phyloP scores from a whole-genome alignment of 129 eudicot genomes.

The Pittosporum tobira region DNA sequence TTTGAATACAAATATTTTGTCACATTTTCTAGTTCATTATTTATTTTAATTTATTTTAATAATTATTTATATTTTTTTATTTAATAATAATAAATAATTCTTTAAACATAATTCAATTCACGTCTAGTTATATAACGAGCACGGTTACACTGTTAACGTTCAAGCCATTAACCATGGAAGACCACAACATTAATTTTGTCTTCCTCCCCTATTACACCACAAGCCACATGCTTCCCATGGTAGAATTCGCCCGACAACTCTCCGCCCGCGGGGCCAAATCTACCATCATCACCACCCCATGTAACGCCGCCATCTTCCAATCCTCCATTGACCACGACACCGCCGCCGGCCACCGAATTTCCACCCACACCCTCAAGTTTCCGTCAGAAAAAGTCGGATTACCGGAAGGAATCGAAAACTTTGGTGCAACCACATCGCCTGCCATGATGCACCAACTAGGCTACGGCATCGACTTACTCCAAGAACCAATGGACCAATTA shows the following conservation, averaged over 20 bases:
- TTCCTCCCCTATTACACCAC: conserved; percentile 26
- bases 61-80: too few species aligned
- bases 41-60: too few species aligned
- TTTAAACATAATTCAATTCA: too few species aligned
- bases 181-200: conserved; percentile 17
- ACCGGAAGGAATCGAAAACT: conserved; percentile 24
- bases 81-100: too few species aligned
- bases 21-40: too few species aligned
- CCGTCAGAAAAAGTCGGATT: conserved; percentile 22
- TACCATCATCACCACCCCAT: conserved; percentile 36
- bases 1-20: too few species aligned
- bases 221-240: conserved; percentile 37
- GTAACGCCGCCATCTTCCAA: conserved; percentile 23
- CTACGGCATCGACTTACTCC: conserved; percentile 19
- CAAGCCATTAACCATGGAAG: too few species aligned
- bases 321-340: conserved; percentile 7
- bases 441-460: not conserved
- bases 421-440: not conserved
- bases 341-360: conserved; percentile 2
- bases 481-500: conserved; percentile 14
- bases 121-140: too few species aligned
- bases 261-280: conserved; percentile 24
- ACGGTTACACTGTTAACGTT: too few species aligned
- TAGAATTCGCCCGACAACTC: conserved; percentile 23
- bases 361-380: conserved; percentile 16